phyloP scores from a whole-genome alignment of 148 eudicot genomes.

The Selenicereus undatus region DNA sequence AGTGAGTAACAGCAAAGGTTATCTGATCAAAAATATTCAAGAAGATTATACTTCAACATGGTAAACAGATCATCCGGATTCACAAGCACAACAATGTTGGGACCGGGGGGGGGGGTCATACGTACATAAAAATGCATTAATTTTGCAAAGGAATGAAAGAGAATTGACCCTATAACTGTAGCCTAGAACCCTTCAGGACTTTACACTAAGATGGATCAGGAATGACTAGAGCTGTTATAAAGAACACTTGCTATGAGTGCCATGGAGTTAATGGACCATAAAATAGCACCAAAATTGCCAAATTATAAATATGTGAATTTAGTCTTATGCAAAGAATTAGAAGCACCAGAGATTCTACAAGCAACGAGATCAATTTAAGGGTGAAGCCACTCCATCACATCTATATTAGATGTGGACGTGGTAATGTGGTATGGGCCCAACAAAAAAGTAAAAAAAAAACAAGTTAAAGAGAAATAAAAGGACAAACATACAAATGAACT shows the following conservation, averaged over 20 bases:
- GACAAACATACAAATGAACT: constrained; percentile 68
- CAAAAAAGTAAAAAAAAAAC: neutral
- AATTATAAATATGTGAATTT: too few relatives aligned
- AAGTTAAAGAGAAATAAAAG: constrained; percentile 6
- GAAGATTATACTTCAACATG: constrained; percentile 8
- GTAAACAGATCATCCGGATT: neutral
- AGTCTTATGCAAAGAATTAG: too few relatives aligned
- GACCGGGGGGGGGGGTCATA: neutral
- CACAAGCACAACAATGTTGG: neutral
- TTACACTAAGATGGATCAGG: neutral
- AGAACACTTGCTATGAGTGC: neutral
- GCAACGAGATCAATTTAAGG: neutral
- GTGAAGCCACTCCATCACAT: neutral
- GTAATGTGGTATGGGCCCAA: neutral
- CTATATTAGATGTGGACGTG: neutral
- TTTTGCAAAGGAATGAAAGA: neutral
- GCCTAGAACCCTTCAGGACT: neutral
- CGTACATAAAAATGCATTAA: neutral
- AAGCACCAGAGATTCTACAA: neutral
- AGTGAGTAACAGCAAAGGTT: constrained; percentile 82
- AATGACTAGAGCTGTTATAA: neutral
- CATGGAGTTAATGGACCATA: too few relatives aligned
- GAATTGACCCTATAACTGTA: neutral
- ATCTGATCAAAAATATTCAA: constrained; percentile 47
- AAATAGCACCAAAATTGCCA: neutral